phyloP scores from a whole-genome alignment of 352 stramenopile genomes.

The Aphanomyces stellatus region DNA sequence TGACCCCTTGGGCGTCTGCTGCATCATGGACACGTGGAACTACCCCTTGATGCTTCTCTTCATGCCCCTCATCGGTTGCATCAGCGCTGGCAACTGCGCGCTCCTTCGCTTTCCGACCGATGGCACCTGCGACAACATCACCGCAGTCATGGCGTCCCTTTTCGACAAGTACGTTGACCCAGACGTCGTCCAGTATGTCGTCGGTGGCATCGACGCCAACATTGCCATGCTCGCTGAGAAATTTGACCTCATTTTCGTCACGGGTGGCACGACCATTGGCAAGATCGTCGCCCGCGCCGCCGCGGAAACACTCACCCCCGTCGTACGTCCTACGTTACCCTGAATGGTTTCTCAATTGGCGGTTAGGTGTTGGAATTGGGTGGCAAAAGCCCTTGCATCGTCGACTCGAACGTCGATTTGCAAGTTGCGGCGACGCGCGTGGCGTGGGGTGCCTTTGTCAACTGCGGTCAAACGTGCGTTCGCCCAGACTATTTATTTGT shows the following conservation, averaged over 20 bases:
- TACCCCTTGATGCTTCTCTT: constrained; percentile 83
- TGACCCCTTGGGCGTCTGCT: constrained; percentile 79
- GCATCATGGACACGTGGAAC: constrained; percentile 89
- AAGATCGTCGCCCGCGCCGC: constrained; percentile 84
- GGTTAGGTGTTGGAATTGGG: constrained; percentile 85
- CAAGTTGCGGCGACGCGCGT: constrained; percentile 63
- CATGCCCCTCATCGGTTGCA: constrained; percentile 56
- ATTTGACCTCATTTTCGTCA: constrained; percentile 77
- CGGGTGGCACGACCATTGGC: constrained; percentile 48
- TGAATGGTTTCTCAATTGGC: not conserved
- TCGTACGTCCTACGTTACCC: constrained; percentile 11
- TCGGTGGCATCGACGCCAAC: constrained; percentile 70
- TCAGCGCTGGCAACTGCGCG: constrained; percentile 90
- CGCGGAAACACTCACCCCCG: constrained; percentile 90
- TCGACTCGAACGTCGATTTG: constrained; percentile 54
- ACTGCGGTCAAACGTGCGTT: constrained; percentile 92
- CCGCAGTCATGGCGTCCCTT: constrained; percentile 43
- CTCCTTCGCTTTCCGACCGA: constrained; percentile 89
- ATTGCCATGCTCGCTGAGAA: constrained; percentile 67
- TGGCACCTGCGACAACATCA: constrained; percentile 52
- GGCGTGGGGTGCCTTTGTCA: constrained; percentile 78
- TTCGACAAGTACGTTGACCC: constrained; percentile 72
- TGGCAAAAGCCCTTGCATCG: constrained; percentile 84
- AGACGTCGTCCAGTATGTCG: constrained; percentile 72
- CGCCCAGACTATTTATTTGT: constrained; percentile 90